A percentile compares a stretch with the other conserved stretches of the same genome.
phyloP scores from a whole-genome alignment of 1,284 basidiomycete genomes.

The Tilletia horrida region DNA sequence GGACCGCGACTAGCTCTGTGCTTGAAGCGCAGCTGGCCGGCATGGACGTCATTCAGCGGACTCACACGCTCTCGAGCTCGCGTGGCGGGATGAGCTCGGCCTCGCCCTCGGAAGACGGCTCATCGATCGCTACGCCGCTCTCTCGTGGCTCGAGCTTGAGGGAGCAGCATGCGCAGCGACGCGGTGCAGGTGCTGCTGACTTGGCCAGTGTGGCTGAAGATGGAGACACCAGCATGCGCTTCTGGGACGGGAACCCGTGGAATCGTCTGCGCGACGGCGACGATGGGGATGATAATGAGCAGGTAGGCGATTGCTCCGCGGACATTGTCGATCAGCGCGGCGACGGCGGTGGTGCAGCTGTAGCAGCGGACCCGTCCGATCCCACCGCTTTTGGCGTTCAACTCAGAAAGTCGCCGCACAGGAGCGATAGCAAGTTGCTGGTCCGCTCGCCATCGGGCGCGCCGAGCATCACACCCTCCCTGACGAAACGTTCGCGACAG shows the following conservation, averaged over 20 bases:
- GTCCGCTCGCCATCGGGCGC: conserved; percentile 31
- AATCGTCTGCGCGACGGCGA: background rate
- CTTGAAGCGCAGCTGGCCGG: conserved; percentile 35
- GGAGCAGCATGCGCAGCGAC: background rate
- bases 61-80: conserved; percentile 25
- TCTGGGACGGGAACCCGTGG: background rate
- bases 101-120: background rate
- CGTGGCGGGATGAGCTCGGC: background rate
- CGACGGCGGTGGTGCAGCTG: background rate
- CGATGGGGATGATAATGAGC: background rate
- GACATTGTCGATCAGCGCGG: conserved; percentile 1
- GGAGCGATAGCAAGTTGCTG: background rate
- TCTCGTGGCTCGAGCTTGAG: background rate
- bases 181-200: background rate
- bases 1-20: conserved; percentile 35
- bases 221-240: too few relatives aligned
- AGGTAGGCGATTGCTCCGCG: background rate
- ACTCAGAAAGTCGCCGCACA: background rate
- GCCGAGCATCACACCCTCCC: conserved; percentile 40
- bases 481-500: conserved; percentile 39
- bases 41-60: conserved; percentile 49
- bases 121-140: background rate
- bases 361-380: background rate
- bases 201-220: conserved; percentile 1
- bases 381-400: background rate